Evolutionary conservation across 1,139 yeast species (phyloP), one percentile per base, ranked within the genome.

Genomic region (Lodderomyces elongisporus): DNA sequence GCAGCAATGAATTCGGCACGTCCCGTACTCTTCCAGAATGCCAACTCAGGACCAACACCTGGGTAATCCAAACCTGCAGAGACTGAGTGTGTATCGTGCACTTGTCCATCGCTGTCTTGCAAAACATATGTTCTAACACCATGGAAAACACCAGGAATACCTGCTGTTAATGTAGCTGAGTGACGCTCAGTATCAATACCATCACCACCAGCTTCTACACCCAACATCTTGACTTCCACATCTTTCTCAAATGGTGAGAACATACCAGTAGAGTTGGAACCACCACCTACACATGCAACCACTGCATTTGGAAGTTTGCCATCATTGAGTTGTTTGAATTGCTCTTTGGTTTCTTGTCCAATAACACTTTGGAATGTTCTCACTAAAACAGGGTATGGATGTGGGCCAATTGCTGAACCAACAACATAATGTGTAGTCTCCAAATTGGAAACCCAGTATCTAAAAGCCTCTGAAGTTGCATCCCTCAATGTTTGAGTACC

Each of bases 271-370:
- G 96, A 83, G 68, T 91, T 91, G 22, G 96, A 87, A 34, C 99
- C 99, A 54, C 99, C 99, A 51, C 99, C 99, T 35, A 91, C 98
- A 71, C 99, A 91, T 3, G 99, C 98, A 41, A 89, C 96, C 28
- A 91, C 79, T 10, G 89, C 88, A 52, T 91, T 85, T 31, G 98
- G 98, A 44, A 91, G 70, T 50, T 77, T 81, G 22, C 95, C 95
- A 42, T 74, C 63, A 56, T 85, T 87, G 45, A 81, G 64, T 47
- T 73, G 77, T 48, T 75, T 77, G 63, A 89, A 89, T 66, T 91
- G 96, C 57, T 84, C 81, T 62, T 85, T 88, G 25, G 96, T 84
- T 66, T 91, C 99, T 40, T 79, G 73, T 49, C 99, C 99, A 62
- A 91, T 91, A 23, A 91, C 94, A 58, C 91, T 78, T 70, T 91